Evolutionary conservation across 2,329 filamentous ascomycete genomes (phyloP), one percentile per base, ranked within the genome.

Genomic region (Monilinia vaccinii-corymbosi): DNA sequence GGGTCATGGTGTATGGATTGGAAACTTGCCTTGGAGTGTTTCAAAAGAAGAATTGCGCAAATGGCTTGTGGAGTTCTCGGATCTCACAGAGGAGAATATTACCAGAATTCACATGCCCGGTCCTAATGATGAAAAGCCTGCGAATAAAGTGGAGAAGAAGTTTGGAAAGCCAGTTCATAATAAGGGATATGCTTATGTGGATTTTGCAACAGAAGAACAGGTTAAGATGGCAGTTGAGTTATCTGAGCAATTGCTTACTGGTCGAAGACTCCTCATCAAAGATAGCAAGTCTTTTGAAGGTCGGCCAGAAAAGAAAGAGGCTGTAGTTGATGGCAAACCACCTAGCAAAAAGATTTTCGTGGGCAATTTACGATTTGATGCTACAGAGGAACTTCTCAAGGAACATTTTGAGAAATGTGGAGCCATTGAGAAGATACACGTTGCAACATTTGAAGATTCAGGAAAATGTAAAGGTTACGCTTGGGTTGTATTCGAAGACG

Each of bases 381-480:
- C 85, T 5, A 91, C 86, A 8, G 88, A 93, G 68, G 91, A 96
- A 58, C 85, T 90, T 67, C 75, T 99, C 53, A 79, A 84, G 66
- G 80, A 86, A 64, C 90, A 96, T 71, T 97, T 96, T 73, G 81
- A 81, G 52, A 89, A 87, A 72, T 97, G 93, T 71, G 94, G 94
- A 55, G 80, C 86, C 63, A 84, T 97, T 63, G 83, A 86, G 57
- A 89, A 89, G 76, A 82, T 91, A 65, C 93, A 96, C 75, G 79
- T 97, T 66, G 94, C 94, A 3, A 96, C 92, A 0, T 99, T 99
- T 71, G 90, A 97, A 74, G 95, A 99, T 73, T 87, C 87, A 23
- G 94, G 94, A 47, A 99, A 97, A 77, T 99, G 94, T 78, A 97
- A 97, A 77, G 95, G 94, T 21, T 99, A 88, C 75, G 94, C 87